A percentile compares a stretch with the other conserved stretches of the same genome.
Evolutionary conservation across 83 land plant species (phyloP).

Genomic region (Isoetes engelmannii): DNA sequence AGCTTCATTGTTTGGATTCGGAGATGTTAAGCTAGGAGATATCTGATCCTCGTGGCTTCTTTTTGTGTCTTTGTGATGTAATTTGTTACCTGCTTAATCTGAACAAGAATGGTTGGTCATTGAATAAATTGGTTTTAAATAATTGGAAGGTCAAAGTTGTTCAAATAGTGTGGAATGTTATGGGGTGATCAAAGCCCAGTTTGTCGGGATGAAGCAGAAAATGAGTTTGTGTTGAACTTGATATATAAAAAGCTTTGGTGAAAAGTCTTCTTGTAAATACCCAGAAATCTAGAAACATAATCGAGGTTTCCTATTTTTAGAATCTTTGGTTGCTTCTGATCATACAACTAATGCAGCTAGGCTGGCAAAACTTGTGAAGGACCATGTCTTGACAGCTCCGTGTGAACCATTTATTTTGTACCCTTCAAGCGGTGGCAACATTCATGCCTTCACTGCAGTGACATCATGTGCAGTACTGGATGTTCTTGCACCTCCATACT

Average conservation of each 20-base stretch:
- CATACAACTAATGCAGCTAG: constrained; percentile 44
- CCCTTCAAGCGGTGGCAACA: constrained; percentile 78
- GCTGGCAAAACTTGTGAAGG: constrained; percentile 57
- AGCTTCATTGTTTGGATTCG: background rate
- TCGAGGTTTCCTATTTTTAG: background rate
- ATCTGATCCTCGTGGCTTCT: background rate
- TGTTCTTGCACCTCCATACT: constrained; percentile 90
- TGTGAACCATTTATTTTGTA: constrained; percentile 64
- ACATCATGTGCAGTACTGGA: constrained; percentile 91
- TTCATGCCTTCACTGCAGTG: constrained; percentile 79
- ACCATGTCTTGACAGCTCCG: constrained; percentile 53
- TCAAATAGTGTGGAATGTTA: no score
- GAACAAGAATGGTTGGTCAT: background rate
- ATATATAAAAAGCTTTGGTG: background rate
- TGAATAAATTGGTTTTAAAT: background rate
- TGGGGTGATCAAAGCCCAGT: no score
- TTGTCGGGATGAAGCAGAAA: no score
- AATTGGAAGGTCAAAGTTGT: no score
- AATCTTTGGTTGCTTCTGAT: background rate
- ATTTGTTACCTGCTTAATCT: background rate
- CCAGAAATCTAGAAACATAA: background rate
- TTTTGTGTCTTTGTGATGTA: background rate
- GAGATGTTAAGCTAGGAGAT: background rate
- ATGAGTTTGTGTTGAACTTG: background rate
- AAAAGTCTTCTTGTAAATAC: background rate